Base-by-base conservation (phyloP, 2,329 filamentous ascomycete genomes). In the Fragosphaeria purpurea region DNA sequence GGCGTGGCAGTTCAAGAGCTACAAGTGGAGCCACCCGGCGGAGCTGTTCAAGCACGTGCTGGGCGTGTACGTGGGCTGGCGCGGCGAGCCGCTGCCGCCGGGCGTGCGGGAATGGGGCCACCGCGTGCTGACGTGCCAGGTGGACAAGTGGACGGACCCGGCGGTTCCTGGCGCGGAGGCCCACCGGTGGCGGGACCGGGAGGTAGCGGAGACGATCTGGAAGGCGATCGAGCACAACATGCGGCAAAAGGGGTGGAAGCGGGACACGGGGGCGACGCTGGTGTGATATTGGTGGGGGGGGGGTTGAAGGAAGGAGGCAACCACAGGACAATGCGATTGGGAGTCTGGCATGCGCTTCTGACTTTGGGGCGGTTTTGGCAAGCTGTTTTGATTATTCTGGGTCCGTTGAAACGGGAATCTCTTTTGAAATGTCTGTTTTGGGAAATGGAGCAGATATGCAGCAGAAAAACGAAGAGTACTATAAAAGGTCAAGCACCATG, bases 1-100 rank as follows among this genome's bases (percentile, higher is more conserved):
- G 70, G 83, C 85, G 8, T 98, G 93, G 93, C 93, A 98, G 69
- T 98, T 98, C 72, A 95, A 96, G 70, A 86, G 82, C 58, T 98
- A 98, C 77, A 95, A 95, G 68, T 98, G 93, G 88, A 84, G 84
- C 58, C 84, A 85, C 50, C 87, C 93, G 0, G 77, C 82, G 11
- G 93, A 97, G 62, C 75, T 98, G 46, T 98, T 98, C 71, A 81
- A 82, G 58, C 87, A 96, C 62, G 86, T 88, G 2, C 75, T 88
- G 11, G 93, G 93, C 50, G 73, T 98, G 46, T 95, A 88, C 62
- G 82, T 98, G 2, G 93, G 93, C 4, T 97, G 89, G 88, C 80
- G 86, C 54, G 89, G 87, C 46, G 90, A 97, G 62, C 77, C 82
- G 55, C 69, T 83, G 4, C 93, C 93, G 1, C 79, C 85, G 49